A percentile compares a stretch with the other conserved stretches of the same genome.
Conservation (phyloP, 371 early-diverging fungal species). For the Mortierella polycephala region DNA sequence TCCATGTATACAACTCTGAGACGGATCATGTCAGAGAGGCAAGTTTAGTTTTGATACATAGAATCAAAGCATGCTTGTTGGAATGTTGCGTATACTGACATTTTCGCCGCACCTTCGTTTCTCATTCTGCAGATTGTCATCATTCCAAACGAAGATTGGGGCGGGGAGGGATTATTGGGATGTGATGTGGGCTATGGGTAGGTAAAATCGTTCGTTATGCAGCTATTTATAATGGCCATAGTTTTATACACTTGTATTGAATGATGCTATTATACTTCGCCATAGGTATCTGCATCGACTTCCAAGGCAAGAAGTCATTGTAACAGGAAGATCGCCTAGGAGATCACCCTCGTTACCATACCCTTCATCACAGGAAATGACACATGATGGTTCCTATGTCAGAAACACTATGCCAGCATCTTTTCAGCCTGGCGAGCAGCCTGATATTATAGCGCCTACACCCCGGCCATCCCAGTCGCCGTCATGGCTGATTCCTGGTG, state of each 20-base stretch:
- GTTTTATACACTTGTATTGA: neutral
- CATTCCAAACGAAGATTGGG: conserved; percentile 77
- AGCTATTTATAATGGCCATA: neutral
- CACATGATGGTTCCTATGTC: conserved; percentile 7
- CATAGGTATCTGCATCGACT: conserved; percentile 49
- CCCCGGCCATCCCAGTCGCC: conserved; percentile 46
- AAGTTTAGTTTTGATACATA: neutral
- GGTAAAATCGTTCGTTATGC: conserved; percentile 11
- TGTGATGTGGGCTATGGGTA: conserved; percentile 78
- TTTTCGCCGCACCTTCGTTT: neutral
- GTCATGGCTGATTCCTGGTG: conserved; percentile 38
- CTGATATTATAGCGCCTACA: conserved; percentile 44
- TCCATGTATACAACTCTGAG: conserved; percentile 76
- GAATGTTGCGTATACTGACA: neutral
- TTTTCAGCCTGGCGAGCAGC: conserved; percentile 30
- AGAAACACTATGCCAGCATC: conserved; percentile 41
- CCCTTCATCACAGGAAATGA: conserved; percentile 39
- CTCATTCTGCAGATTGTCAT: conserved; percentile 62
- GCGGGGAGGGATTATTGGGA: conserved; percentile 74
- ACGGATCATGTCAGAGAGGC: conserved; percentile 75
- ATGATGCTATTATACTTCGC: neutral
- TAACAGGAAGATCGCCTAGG: conserved; percentile 12
- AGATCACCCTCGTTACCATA: conserved; percentile 38
- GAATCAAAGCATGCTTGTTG: neutral
- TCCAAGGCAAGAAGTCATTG: conserved; percentile 32